Conservation (phyloP, 768 basidiomycete species). For the Mycena galericulata region DNA sequence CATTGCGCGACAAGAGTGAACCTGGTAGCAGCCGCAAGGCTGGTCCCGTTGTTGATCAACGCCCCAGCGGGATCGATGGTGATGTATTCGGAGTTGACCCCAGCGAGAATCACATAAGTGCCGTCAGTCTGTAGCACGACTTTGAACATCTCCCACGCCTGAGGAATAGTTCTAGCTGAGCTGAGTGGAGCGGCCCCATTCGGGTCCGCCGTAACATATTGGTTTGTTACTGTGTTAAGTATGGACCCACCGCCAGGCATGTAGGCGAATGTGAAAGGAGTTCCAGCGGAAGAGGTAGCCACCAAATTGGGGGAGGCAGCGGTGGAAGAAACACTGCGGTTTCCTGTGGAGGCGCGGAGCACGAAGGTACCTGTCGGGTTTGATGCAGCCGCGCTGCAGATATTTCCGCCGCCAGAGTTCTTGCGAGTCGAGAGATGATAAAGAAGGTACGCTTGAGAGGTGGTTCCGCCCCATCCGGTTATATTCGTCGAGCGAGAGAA, state of each 20-base stretch:
- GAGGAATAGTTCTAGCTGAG: slow-evolving; percentile 42
- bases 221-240: slow-evolving; percentile 36
- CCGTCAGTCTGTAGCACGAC: slow-evolving; percentile 38
- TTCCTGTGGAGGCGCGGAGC: slow-evolving; percentile 41
- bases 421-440: slow-evolving; percentile 50
- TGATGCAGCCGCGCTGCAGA: slow-evolving; percentile 41
- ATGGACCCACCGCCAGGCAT: slow-evolving; percentile 48
- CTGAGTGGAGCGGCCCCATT: slow-evolving; percentile 42
- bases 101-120: slow-evolving; percentile 47
- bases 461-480: slow-evolving; percentile 49
- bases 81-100: slow-evolving; percentile 45
- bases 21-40: slow-evolving; percentile 39
- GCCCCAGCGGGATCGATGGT: slow-evolving; percentile 39
- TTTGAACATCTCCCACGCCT: slow-evolving; percentile 47
- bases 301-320: slow-evolving; percentile 40
- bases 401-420: slow-evolving; percentile 38
- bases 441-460: slow-evolving; percentile 46
- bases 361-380: slow-evolving; percentile 48
- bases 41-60: slow-evolving; percentile 45
- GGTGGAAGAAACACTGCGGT: slow-evolving; percentile 39
- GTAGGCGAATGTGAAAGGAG: slow-evolving; percentile 42
- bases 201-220: slow-evolving; percentile 48
- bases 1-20: slow-evolving; percentile 39
- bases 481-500: slow-evolving; percentile 44
- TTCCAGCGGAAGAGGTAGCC: slow-evolving; percentile 36